A percentile compares a stretch with the other conserved stretches of the same genome.
These are phyloP conservation scores for Pyrrhoderma noxium DNA, from an alignment of 1,284 basidiomycete species.

Conservation along the genomic window DNA sequence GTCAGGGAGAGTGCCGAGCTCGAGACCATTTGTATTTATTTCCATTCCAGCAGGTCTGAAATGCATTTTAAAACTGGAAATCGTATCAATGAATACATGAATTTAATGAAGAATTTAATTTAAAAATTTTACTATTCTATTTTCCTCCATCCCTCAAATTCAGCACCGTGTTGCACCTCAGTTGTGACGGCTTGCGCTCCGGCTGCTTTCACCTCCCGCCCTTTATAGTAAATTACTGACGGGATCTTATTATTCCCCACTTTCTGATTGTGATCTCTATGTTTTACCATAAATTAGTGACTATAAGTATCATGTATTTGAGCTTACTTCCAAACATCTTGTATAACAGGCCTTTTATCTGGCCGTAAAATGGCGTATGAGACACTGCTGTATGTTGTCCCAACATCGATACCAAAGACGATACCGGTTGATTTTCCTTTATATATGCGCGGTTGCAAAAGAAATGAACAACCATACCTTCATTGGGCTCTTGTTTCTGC, in stretches of 20 bases:
- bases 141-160: conserved; percentile 67
- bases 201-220: conserved; percentile 54
- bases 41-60: conserved; percentile 66
- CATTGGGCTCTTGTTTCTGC: no score
- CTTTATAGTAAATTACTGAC: conserved; percentile 63
- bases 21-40: conserved; percentile 72
- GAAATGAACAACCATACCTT: no score
- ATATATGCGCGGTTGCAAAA: background rate
- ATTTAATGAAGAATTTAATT: no score
- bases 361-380: conserved; percentile 14
- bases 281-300: background rate
- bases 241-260: conserved; percentile 76
- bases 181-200: conserved; percentile 65
- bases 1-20: conserved; percentile 52
- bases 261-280: conserved; percentile 53
- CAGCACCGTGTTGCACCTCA: conserved; percentile 50
- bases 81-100: conserved; percentile 7
- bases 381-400: conserved; percentile 12
- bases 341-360: conserved; percentile 7
- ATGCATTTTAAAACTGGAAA: conserved; percentile 63
- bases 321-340: conserved; percentile 8
- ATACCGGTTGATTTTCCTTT: background rate
- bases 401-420: conserved; percentile 14
- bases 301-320: no score
- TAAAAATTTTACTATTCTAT: conserved; percentile 47